Evolutionary conservation across 2,329 filamentous ascomycete species (phyloP).

Genomic region (Proliferodiscus dingleyae): DNA sequence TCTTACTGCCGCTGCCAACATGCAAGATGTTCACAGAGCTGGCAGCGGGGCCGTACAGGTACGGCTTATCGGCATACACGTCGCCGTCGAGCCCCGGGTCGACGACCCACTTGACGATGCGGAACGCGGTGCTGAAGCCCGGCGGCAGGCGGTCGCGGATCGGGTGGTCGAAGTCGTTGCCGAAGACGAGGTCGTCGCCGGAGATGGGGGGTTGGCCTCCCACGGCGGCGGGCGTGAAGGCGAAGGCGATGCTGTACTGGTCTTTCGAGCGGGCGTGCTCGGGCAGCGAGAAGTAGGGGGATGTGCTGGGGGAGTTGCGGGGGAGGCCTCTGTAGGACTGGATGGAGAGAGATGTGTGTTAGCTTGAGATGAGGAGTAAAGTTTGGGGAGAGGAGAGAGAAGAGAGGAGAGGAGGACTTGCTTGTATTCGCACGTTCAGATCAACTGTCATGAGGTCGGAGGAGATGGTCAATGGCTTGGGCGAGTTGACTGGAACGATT

Average conservation of each 20-base stretch:
- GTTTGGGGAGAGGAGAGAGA: too few species aligned
- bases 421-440: conserved; percentile 69
- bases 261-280: conserved; percentile 64
- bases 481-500: conserved; percentile 69
- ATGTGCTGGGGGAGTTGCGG: conserved; percentile 59
- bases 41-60: conserved; percentile 77
- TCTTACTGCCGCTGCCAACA: too few species aligned
- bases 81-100: conserved; percentile 90
- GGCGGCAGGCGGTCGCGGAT: conserved; percentile 82
- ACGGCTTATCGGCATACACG: conserved; percentile 78
- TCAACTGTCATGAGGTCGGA: conserved; percentile 60
- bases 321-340: conserved; percentile 65
- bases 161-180: conserved; percentile 91
- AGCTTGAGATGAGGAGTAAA: too few species aligned
- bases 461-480: conserved; percentile 57
- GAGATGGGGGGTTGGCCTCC: conserved; percentile 12
- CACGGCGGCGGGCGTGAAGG: conserved; percentile 75
- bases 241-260: conserved; percentile 79
- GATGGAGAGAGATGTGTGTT: neutral
- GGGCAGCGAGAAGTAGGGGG: conserved; percentile 70
- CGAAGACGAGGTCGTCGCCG: conserved; percentile 69
- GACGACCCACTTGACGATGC: conserved; percentile 82
- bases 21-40: conserved; percentile 74
- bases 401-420: conserved; percentile 39
- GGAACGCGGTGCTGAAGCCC: conserved; percentile 79